Conservation (phyloP, 2,329 filamentous ascomycete species). For the Neobulgaria alba region DNA sequence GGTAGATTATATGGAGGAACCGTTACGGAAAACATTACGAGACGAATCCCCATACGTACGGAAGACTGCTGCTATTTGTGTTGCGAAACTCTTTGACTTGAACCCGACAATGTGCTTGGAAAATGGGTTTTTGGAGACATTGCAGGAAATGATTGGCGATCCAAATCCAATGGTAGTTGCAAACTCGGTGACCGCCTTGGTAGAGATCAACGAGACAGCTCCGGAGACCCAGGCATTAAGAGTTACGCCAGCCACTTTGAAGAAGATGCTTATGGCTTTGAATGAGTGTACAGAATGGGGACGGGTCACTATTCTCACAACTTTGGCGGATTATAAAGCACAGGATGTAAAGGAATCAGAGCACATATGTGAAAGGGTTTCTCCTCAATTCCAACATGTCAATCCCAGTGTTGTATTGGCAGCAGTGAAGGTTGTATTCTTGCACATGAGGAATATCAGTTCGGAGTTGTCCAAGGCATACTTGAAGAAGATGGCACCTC, state of each 20-base stretch:
- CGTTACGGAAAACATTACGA: slow-evolving; percentile 85
- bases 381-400: slow-evolving; percentile 96
- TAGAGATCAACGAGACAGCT: slow-evolving; percentile 82
- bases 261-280: slow-evolving; percentile 92
- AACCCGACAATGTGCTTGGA: slow-evolving; percentile 90
- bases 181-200: slow-evolving; percentile 88
- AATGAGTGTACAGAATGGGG: slow-evolving; percentile 99
- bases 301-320: slow-evolving; percentile 83
- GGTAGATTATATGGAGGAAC: slow-evolving; percentile 99
- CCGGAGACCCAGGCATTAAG: slow-evolving; percentile 84
- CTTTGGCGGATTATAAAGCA: slow-evolving; percentile 79
- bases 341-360: slow-evolving; percentile 91
- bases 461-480: slow-evolving; percentile 75
- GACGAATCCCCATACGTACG: slow-evolving; percentile 98
- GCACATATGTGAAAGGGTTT: slow-evolving; percentile 93
- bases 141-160: slow-evolving; percentile 94
- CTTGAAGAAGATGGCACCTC: slow-evolving; percentile 97
- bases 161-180: slow-evolving; percentile 99
- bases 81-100: slow-evolving; percentile 94
- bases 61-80: slow-evolving; percentile 95
- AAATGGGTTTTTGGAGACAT: slow-evolving; percentile 86
- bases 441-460: slow-evolving; percentile 83
- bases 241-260: slow-evolving; percentile 73
- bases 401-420: slow-evolving; percentile 94
- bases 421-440: slow-evolving; percentile 96